These are phyloP conservation scores for Monosporascus cannonballus DNA, from an alignment of 2,329 filamentous ascomycete genomes.

Conservation along the genomic window DNA sequence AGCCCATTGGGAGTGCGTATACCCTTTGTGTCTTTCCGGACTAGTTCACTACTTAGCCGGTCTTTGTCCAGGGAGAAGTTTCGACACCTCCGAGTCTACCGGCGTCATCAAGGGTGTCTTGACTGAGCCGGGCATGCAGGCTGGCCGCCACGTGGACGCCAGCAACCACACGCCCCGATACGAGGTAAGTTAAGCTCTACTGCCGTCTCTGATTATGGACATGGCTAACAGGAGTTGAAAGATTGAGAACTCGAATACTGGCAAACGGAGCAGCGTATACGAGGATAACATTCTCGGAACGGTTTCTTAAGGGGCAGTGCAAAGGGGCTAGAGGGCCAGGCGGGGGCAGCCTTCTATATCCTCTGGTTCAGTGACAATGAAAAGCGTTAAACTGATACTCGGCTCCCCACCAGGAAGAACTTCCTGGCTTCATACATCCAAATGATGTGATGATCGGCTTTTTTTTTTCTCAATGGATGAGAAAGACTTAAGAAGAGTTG, in stretches of 20 bases:
- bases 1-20: conserved; percentile 10
- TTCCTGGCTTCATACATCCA: too few species aligned
- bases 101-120: conserved; percentile 12
- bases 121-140: conserved; percentile 11
- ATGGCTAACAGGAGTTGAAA: neutral
- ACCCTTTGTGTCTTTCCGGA: neutral
- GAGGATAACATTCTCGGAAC: conserved; percentile 11
- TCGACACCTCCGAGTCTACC: conserved; percentile 10
- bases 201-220: neutral
- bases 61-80: conserved; percentile 3
- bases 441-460: too few species aligned
- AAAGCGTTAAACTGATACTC: neutral
- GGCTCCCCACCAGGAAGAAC: too few species aligned
- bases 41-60: neutral
- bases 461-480: too few species aligned
- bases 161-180: conserved; percentile 11
- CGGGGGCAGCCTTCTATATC: neutral
- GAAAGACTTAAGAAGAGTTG: too few species aligned
- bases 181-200: conserved; percentile 4
- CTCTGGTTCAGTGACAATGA: neutral
- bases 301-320: neutral
- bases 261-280: conserved; percentile 10
- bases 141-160: conserved; percentile 11
- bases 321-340: neutral
- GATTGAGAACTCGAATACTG: conserved; percentile 16